A percentile compares a stretch with the other conserved stretches of the same genome.
Conservation (phyloP, 768 basidiomycete species). For the Galerina marginata region DNA sequence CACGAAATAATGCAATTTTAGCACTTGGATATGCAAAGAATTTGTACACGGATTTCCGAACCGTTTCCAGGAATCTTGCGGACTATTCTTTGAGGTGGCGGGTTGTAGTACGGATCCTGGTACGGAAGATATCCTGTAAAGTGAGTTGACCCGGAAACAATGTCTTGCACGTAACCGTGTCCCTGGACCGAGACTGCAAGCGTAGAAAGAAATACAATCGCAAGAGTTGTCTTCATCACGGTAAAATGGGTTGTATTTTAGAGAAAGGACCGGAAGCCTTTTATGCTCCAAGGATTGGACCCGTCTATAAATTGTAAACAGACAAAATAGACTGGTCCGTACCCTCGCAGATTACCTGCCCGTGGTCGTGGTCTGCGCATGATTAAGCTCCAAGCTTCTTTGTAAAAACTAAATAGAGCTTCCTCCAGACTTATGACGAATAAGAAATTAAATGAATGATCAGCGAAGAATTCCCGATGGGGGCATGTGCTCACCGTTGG, state of each 20-base stretch:
- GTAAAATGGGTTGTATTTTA: background rate
- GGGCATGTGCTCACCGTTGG: too few species aligned
- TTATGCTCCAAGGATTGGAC: background rate
- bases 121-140: slow-evolving; percentile 47
- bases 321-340: background rate
- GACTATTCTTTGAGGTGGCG: slow-evolving; percentile 44
- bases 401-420: background rate
- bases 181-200: slow-evolving; percentile 21
- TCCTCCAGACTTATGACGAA: background rate
- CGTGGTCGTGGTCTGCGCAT: background rate
- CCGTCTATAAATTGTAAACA: background rate
- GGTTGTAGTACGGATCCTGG: slow-evolving; percentile 38
- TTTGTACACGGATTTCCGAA: slow-evolving; percentile 14
- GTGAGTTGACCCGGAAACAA: slow-evolving; percentile 35
- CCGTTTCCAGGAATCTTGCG: slow-evolving; percentile 49
- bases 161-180: slow-evolving; percentile 48
- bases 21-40: background rate
- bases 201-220: slow-evolving; percentile 5
- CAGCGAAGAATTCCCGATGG: background rate
- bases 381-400: background rate
- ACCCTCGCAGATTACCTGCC: too few species aligned
- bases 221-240: slow-evolving; percentile 2
- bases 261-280: background rate
- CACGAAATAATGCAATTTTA: background rate
- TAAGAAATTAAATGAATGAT: background rate